Percentiles rank a stretch among this genome's conserved stretches.
Evolutionary conservation across 495 filamentous ascomycete species (phyloP).

Genomic region (Massariosphaeria phaeospora): DNA sequence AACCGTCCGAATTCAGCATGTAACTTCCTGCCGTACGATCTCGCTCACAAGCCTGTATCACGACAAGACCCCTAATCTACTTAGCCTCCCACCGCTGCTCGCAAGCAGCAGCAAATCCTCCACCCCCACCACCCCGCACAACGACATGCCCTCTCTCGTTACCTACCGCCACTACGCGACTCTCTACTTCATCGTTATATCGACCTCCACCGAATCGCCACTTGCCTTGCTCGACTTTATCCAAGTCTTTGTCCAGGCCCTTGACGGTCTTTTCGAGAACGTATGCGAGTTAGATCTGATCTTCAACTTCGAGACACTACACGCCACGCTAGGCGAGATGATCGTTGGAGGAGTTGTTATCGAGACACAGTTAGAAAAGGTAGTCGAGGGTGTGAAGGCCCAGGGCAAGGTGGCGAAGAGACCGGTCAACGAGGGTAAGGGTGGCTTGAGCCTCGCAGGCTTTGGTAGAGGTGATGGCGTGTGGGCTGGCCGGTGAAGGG

Average conservation of each 20-base stretch:
- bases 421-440: slow-evolving; percentile 41
- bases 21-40: slow-evolving; percentile 78
- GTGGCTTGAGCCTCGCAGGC: slow-evolving; percentile 39
- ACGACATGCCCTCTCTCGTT: slow-evolving; percentile 87
- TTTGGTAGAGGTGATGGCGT: slow-evolving; percentile 46
- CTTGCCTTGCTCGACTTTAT: slow-evolving; percentile 93
- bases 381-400: slow-evolving; percentile 75
- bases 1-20: slow-evolving; percentile 82
- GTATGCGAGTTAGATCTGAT: slow-evolving; percentile 97
- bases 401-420: slow-evolving; percentile 76
- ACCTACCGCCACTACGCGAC: slow-evolving; percentile 98
- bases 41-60: background rate
- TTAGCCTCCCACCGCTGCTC: slow-evolving; percentile 60
- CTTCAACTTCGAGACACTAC: slow-evolving; percentile 97
- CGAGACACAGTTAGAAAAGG: slow-evolving; percentile 82
- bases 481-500: slow-evolving; percentile 25
- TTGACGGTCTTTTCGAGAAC: slow-evolving; percentile 94
- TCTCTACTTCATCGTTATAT: slow-evolving; percentile 96
- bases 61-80: slow-evolving; percentile 41
- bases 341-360: slow-evolving; percentile 93
- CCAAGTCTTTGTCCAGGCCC: slow-evolving; percentile 93
- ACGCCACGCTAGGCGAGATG: slow-evolving; percentile 89
- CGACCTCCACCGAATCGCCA: slow-evolving; percentile 93
- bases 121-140: slow-evolving; percentile 52
- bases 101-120: slow-evolving; percentile 53